Conservation (phyloP, 1,284 basidiomycete genomes). For the Coniferiporia weirii region DNA sequence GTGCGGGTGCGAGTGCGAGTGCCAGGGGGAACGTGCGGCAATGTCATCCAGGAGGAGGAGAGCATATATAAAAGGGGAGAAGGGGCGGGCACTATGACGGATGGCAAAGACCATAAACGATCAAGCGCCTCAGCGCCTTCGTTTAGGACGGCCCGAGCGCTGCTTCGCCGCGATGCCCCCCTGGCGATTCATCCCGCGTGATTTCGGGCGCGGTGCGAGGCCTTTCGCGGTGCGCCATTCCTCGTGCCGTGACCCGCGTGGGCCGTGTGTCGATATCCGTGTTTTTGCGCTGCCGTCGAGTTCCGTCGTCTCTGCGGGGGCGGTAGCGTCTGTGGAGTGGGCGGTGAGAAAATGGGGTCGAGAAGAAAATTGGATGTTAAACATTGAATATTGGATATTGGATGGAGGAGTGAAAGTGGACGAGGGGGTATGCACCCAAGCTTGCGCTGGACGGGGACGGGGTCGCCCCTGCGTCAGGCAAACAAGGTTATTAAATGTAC, state of each 20-base stretch:
- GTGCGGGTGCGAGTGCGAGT: too few species aligned
- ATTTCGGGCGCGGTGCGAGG: constrained; percentile 43
- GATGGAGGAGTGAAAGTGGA: too few species aligned
- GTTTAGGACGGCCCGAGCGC: constrained; percentile 62
- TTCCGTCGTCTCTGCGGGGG: constrained; percentile 35
- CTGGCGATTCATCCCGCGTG: constrained; percentile 59
- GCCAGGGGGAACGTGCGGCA: too few species aligned
- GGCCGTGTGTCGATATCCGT: constrained; percentile 68
- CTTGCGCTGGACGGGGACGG: too few species aligned
- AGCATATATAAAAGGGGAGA: constrained; percentile 15
- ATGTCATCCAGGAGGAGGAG: constrained; percentile 17
- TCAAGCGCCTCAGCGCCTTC: constrained; percentile 47
- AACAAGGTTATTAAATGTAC: not conserved
- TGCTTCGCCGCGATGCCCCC: constrained; percentile 52
- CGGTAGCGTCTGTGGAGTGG: constrained; percentile 38
- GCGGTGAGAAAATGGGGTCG: not conserved
- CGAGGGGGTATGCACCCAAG: too few species aligned
- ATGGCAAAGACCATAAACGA: too few species aligned
- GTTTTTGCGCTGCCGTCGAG: constrained; percentile 30
- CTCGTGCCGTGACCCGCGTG: constrained; percentile 62
- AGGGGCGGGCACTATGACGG: not conserved
- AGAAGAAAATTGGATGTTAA: too few species aligned
- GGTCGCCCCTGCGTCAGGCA: not conserved
- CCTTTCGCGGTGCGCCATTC: constrained; percentile 75
- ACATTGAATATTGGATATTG: too few species aligned